These are phyloP conservation scores for Phytopythium ostracodes DNA, from an alignment of 352 stramenopile species.

Conservation along the genomic window DNA sequence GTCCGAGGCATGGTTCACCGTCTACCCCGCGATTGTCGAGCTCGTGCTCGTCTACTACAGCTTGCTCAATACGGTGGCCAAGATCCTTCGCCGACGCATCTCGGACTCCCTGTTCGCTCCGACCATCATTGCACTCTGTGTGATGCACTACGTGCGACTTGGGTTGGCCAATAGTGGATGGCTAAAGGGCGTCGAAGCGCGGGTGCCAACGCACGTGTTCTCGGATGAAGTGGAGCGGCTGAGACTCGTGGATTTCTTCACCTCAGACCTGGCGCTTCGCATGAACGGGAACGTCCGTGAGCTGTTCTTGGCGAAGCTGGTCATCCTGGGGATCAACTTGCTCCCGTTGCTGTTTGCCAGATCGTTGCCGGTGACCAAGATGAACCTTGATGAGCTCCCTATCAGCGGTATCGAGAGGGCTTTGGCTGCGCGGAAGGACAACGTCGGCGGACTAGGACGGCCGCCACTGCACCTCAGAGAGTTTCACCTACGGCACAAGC, in stretches of 20 bases:
- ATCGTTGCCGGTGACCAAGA: slow-evolving; percentile 13
- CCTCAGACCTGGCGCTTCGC: slow-evolving; percentile 14
- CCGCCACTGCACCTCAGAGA: too few relatives aligned
- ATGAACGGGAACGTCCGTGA: slow-evolving; percentile 24
- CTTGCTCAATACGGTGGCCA: slow-evolving; percentile 25
- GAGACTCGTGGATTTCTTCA: slow-evolving; percentile 17
- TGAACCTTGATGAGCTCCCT: too few relatives aligned
- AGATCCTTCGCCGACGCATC: slow-evolving; percentile 21
- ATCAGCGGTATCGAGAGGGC: slow-evolving; percentile 18
- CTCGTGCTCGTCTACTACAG: too few relatives aligned
- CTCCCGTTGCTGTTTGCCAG: slow-evolving; percentile 17
- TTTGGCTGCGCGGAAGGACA: too few relatives aligned
- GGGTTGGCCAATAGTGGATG: slow-evolving; percentile 9
- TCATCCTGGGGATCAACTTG: slow-evolving; percentile 23
- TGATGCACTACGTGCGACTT: slow-evolving; percentile 21
- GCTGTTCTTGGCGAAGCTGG: slow-evolving; percentile 24
- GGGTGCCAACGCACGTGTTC: slow-evolving; percentile 17
- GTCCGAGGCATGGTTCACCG: too few relatives aligned
- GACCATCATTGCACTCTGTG: slow-evolving; percentile 17
- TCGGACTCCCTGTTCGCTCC: slow-evolving; percentile 26
- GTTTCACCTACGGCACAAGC: too few relatives aligned
- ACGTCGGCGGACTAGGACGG: too few relatives aligned
- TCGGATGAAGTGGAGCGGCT: slow-evolving; percentile 22
- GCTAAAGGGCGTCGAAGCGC: slow-evolving; percentile 16
- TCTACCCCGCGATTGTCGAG: too few relatives aligned